phyloP scores from a whole-genome alignment of 108 stramenopile genomes.

The Licmophora abbreviata region DNA sequence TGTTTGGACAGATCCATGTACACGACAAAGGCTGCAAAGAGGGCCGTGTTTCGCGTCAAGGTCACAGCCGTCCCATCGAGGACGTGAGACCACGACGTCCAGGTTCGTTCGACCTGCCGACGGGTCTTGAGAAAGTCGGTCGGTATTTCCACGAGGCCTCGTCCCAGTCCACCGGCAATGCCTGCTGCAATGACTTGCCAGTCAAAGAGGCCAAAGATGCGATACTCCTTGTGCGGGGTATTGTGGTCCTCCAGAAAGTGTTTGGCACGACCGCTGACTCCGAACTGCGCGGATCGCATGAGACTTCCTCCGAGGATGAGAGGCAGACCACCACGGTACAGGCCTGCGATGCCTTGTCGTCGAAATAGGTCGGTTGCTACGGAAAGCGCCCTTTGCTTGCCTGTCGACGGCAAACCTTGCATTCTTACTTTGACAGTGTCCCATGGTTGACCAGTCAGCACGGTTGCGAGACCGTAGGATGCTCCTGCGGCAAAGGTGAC shows the following conservation, averaged over 20 bases:
- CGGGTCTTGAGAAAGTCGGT: conserved; percentile 29
- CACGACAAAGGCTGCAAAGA: conserved; percentile 19
- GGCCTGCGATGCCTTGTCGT: not conserved
- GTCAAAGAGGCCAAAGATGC: not conserved
- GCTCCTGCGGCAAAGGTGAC: conserved; percentile 8
- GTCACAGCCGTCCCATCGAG: conserved; percentile 13
- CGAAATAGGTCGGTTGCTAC: conserved; percentile 2
- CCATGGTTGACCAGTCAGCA: conserved; percentile 16
- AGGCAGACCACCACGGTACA: conserved; percentile 17
- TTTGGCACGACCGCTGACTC: no score
- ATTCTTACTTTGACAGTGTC: conserved; percentile 18
- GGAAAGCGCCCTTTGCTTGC: not conserved
- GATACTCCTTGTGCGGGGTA: no score
- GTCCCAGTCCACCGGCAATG: conserved; percentile 8
- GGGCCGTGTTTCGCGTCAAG: conserved; percentile 10
- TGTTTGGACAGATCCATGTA: conserved; percentile 15
- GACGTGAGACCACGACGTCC: conserved; percentile 3
- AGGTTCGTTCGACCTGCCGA: not conserved
- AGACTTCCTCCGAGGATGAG: conserved; percentile 9
- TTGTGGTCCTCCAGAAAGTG: no score
- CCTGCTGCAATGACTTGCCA: conserved; percentile 15
- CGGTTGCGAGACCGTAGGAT: conserved; percentile 8
- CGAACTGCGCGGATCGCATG: conserved; percentile 6
- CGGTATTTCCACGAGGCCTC: conserved; percentile 18
- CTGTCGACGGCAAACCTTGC: conserved; percentile 2